phyloP scores from a whole-genome alignment of 2,329 filamentous ascomycete genomes.

The Emmonsiellopsis sp. region DNA sequence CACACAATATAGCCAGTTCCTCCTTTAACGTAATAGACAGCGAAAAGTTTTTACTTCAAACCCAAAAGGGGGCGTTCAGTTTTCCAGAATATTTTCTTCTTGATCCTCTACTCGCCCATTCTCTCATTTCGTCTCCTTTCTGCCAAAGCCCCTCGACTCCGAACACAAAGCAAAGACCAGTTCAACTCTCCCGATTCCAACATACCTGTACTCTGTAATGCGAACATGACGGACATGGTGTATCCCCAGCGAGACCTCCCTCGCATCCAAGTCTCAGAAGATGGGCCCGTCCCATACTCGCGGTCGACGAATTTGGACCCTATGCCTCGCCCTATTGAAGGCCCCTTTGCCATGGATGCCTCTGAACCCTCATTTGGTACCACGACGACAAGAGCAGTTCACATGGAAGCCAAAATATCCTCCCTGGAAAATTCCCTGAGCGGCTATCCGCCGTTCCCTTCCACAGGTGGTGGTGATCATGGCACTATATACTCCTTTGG shows the following conservation, averaged over 20 bases:
- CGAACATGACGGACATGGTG: background rate
- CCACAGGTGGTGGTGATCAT: constrained; percentile 4
- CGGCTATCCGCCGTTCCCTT: constrained; percentile 1
- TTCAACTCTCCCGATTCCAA: background rate
- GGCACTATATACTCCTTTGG: background rate
- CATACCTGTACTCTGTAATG: background rate
- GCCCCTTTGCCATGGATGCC: background rate
- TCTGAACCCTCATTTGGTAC: background rate
- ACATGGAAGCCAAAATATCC: constrained; percentile 9
- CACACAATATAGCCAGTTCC: background rate
- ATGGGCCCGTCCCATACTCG: background rate
- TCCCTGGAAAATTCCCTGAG: constrained; percentile 7
- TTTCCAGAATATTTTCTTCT: too few relatives aligned
- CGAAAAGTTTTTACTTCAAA: too few relatives aligned
- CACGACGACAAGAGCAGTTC: constrained; percentile 1
- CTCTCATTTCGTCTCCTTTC: too few relatives aligned
- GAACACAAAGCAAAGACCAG: background rate
- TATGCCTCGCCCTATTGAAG: background rate
- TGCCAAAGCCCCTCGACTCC: too few relatives aligned
- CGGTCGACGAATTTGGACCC: background rate
- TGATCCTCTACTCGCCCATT: too few relatives aligned
- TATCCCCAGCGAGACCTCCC: constrained; percentile 2
- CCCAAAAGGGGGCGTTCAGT: too few relatives aligned
- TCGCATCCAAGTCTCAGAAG: constrained; percentile 3
- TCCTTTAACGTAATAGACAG: background rate